Evolutionary conservation across 768 basidiomycete genomes (phyloP), one percentile per base, ranked within the genome.

Genomic region (Lentinula lateritia): DNA sequence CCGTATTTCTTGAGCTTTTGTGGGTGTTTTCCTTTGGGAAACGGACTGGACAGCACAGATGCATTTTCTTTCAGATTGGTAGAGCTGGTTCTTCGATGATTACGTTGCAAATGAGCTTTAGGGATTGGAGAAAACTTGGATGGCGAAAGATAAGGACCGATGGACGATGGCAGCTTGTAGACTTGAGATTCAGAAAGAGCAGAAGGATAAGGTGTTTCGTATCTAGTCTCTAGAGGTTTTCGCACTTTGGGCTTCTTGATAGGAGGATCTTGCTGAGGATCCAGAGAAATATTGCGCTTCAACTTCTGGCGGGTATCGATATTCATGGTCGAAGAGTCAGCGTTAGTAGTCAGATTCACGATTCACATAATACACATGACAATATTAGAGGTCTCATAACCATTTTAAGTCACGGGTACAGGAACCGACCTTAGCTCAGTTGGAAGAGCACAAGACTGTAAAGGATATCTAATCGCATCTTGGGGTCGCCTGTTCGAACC

Each of bases 391-490:
- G 28, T 28, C 28, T 28, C 28, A 28, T 28, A 28, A 3, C 3
- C 3, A 28, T 28, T 28, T 3, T 28, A 28, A 28, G 28, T 28
- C 3, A 4, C 28, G 0, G 2, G 3, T 3, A 4, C 3, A 1
- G 23, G 35, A 66, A 48, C 76, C 76, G 73, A 75, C 71, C 73
- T 75, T 79, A 79, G 78, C 78, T 79, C 78, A 79, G 78, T 76
- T 79, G 78, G 78, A 75, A 79, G 78, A 79, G 78, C 78, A 73
- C 72, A 65, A 78, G 76, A 78, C 78, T 78, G 78, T 79, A 79
- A 79, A 38, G 36, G 50, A 16, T 41, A 52, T 18, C 48, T 41
- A 23, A 23, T 0, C 2, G 2, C 12, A 60, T 60, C 59, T 60
- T 52, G 59, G 48, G 50, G 59, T 60, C 59, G 59, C 59, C 59